A percentile compares a stretch with the other conserved stretches of the same genome.
Conservation (phyloP, 2,329 filamentous ascomycete genomes). For the Davidsoniella virescens region DNA sequence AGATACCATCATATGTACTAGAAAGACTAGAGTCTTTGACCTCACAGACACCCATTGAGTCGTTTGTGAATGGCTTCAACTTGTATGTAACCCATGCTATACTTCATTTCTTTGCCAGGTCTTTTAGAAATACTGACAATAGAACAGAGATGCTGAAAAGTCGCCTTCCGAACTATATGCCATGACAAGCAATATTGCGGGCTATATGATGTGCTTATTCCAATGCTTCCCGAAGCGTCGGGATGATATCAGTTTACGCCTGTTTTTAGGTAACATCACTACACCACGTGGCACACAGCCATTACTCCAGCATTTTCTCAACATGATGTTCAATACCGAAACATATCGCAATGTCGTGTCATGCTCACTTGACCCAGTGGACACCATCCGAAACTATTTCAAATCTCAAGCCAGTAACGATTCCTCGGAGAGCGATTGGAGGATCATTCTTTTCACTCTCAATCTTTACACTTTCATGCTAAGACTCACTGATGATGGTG, state of each 20-base stretch:
- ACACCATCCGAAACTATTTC: slow-evolving; percentile 2
- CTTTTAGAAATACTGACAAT: not conserved
- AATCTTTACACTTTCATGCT: slow-evolving; percentile 89
- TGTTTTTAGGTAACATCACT: slow-evolving; percentile 60
- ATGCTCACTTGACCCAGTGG: not conserved
- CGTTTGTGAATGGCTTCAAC: slow-evolving; percentile 4
- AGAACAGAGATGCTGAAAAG: not conserved
- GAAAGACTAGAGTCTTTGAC: slow-evolving; percentile 5
- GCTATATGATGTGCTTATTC: slow-evolving; percentile 72
- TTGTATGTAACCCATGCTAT: not conserved
- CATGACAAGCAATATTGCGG: slow-evolving; percentile 30
- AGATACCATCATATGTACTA: slow-evolving; percentile 4
- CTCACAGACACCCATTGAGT: slow-evolving; percentile 3
- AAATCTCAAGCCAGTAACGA: not conserved
- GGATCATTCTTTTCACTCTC: slow-evolving; percentile 73
- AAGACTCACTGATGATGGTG: slow-evolving; percentile 88
- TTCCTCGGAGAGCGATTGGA: slow-evolving; percentile 51
- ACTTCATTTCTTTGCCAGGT: not conserved
- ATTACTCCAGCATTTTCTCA: slow-evolving; percentile 75
- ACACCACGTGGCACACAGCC: slow-evolving; percentile 28
- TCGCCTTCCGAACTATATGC: slow-evolving; percentile 40
- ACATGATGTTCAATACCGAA: slow-evolving; percentile 32
- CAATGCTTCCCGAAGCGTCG: slow-evolving; percentile 66
- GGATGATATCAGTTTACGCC: slow-evolving; percentile 87
- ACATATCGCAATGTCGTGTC: slow-evolving; percentile 13